Evolutionary conservation across 2,329 filamentous ascomycete genomes (phyloP), one percentile per base, ranked within the genome.

Genomic region (Sporothrix curviconia): DNA sequence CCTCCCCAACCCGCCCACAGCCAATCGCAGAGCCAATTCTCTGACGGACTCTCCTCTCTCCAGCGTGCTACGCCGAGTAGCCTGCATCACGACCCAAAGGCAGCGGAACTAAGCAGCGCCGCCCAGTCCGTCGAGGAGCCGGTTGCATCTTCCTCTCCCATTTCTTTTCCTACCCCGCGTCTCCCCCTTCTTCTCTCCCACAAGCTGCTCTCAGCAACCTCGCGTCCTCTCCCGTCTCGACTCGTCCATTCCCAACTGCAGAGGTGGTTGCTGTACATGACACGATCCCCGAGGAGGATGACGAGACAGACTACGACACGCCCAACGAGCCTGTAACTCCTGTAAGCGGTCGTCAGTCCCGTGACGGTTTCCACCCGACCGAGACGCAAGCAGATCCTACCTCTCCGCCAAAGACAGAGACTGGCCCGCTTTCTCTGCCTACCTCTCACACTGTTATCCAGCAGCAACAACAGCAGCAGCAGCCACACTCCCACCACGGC

Each of bases 261-360:
- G 60, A 62, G 15, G 58, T 37, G 17, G 49, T 62, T 30, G 79
- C 82, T 54, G 69, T 81, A 9, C 71, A 74, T 62, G 75, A 72
- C 60, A 75, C 80, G 56, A 83, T 84, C 60, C 74, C 77, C 53
- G 81, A 84, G 70, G 77, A 78, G 66, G 77, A 76, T 67, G 80
- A 80, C 70, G 82, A 85, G 66, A 83, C 81, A 8, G 77, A 79
- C 61, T 83, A 78, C 68, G 82, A 85, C 64, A 78, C 77, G 24
- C 72, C 75, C 56, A 78, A 80, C 70, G 83, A 85, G 62, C 83
- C 83, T 44, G 74, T 82, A 58, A 86, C 83, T 22, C 83, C 83
- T 49, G 77, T 82, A 59, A 84, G 82, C 64, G 74, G 73, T 64
- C 76, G 78, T 60, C 77, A 80, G 65, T 82, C 81, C 47, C 77